A percentile compares a stretch with the other conserved stretches of the same genome.
Conservation (phyloP, 2,329 filamentous ascomycete species). For the Plectosphaerella sp. region DNA sequence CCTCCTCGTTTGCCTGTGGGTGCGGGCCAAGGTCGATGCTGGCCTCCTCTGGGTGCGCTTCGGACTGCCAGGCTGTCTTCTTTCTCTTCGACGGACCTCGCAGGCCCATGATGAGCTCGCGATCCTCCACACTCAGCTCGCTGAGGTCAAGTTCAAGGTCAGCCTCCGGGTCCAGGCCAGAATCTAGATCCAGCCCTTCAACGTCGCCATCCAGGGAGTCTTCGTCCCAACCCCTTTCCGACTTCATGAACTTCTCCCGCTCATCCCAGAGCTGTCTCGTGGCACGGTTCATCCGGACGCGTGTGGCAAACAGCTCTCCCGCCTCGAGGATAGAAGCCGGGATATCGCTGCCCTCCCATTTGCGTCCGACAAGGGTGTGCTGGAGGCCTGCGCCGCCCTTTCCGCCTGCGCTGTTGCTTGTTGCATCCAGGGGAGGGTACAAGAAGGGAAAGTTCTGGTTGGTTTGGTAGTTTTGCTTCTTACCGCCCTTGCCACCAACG, state of each 20-base stretch:
- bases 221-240: slow-evolving; percentile 81
- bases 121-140: slow-evolving; percentile 36
- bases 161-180: slow-evolving; percentile 31
- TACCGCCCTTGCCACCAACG: slow-evolving; percentile 85
- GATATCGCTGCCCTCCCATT: slow-evolving; percentile 91
- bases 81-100: background rate
- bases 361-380: slow-evolving; percentile 73
- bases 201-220: slow-evolving; percentile 32
- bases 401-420: slow-evolving; percentile 84
- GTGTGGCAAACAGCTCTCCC: slow-evolving; percentile 82
- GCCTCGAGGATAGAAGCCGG: slow-evolving; percentile 94
- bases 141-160: slow-evolving; percentile 36
- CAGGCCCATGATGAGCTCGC: slow-evolving; percentile 35
- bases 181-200: slow-evolving; percentile 27
- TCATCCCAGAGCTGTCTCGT: slow-evolving; percentile 95
- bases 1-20: slow-evolving; percentile 34
- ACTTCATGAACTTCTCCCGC: slow-evolving; percentile 84
- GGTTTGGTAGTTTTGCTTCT: slow-evolving; percentile 99
- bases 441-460: slow-evolving; percentile 98
- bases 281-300: slow-evolving; percentile 86
- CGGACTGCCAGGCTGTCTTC: slow-evolving; percentile 33
- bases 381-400: slow-evolving; percentile 81
- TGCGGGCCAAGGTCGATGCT: background rate
- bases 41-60: slow-evolving; percentile 13
- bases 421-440: slow-evolving; percentile 87